Evolutionary conservation across 257 asterid species (phyloP), one percentile per base, ranked within the genome.

Genomic region (Osmanthus fragrans): DNA sequence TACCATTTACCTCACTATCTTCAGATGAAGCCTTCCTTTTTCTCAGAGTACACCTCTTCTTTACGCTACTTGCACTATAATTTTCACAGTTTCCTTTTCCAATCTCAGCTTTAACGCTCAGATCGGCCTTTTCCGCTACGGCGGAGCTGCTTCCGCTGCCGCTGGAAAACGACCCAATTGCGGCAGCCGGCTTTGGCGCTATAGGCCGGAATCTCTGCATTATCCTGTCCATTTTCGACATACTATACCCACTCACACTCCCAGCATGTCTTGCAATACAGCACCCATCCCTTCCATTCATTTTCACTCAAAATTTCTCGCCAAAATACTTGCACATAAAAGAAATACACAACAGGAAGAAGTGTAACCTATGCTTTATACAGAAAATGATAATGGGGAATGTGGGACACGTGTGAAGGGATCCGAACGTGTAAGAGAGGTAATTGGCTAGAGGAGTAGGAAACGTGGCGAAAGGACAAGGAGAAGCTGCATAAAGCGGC

Each of bases 161-260:
- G 12, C 83, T 73, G 7, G 88, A 81, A 12, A 70, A 30, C 0
- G 87, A 70, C 5, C 85, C 85, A 9, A 47, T 45, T 0, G 72
- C 8, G 1, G 86, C 76, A 39, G 85, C 70, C 2, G 98, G 98
- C 58, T 91, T 93, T 0, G 97, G 98, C 0, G 97, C 98, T 18
- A 93, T 91, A 0, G 97, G 98, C 36, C 98, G 91, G 76, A 82
- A 93, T 70, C 79, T 77, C 3, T 87, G 83, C 96, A 93, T 91
- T 83, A 91, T 91, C 21, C 84, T 65, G 29, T 83, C 88, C 51
- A 90, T 72, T 47, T 84, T 89, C 1, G 94, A 86, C 83, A 76
- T 60, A 66, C 3, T 5, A 19, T 51, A 51, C 8, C 23, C 23
- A 15, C 60, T 42, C 18, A 42, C 60, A 19, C 60, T 19, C 21